A percentile compares a stretch with the other conserved stretches of the same genome.
Evolutionary conservation across 331 rosid species (phyloP).

Genomic region (Cucumis variabilis): DNA sequence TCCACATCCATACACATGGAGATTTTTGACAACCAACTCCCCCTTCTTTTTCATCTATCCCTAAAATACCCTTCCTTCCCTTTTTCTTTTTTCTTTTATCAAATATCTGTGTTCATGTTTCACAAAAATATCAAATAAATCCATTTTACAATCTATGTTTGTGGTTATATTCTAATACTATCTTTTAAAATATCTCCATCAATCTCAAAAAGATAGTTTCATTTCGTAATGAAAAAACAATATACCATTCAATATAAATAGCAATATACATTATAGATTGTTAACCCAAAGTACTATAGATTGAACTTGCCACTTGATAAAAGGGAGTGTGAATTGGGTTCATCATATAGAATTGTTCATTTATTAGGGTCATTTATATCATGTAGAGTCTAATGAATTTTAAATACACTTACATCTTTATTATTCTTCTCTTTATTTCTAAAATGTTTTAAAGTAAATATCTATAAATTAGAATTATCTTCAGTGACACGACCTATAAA

Average conservation of each 20-base stretch:
- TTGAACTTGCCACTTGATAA: neutral
- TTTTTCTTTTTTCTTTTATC: no score
- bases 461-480: no score
- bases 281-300: no score
- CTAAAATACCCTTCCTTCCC: constrained; percentile 11
- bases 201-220: no score
- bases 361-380: no score
- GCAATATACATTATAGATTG: no score
- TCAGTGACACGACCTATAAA: neutral
- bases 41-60: neutral
- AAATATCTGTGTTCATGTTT: neutral
- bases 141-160: neutral
- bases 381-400: no score
- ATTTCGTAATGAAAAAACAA: no score
- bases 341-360: no score
- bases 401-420: no score
- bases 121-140: neutral
- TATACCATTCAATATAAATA: no score
- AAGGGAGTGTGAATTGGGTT: neutral
- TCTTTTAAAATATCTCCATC: neutral
- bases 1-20: constrained; percentile 19
- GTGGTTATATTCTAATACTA: neutral
- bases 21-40: constrained; percentile 11
- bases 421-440: neutral
- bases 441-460: neutral